Conservation (phyloP, 2,329 filamentous ascomycete genomes). For the Penicillium sp. region DNA sequence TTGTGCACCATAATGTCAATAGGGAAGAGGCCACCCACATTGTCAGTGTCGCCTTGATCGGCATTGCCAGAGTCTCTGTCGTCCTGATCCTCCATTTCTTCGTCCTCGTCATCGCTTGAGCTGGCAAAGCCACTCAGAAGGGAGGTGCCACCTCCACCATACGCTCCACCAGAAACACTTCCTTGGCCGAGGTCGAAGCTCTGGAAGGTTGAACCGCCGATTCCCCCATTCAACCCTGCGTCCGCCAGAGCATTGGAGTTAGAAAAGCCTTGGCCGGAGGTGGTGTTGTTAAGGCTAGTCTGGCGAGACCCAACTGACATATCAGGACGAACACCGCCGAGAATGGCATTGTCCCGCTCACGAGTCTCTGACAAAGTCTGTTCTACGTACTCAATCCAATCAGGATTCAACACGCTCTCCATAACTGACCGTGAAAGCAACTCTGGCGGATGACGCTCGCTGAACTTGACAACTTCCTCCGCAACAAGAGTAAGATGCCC, state of each 20-base stretch:
- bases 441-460: constrained; percentile 83
- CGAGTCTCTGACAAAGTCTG: constrained; percentile 84
- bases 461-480: constrained; percentile 97
- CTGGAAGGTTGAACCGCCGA: constrained; percentile 43
- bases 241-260: constrained; percentile 65
- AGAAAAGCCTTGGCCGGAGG: constrained; percentile 50
- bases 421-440: constrained; percentile 73
- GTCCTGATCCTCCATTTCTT: constrained; percentile 66
- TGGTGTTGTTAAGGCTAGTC: constrained; percentile 54
- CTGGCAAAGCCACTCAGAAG: constrained; percentile 86
- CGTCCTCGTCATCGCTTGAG: constrained; percentile 91
- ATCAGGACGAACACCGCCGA: constrained; percentile 87
- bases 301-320: constrained; percentile 72
- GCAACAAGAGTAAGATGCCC: constrained; percentile 93
- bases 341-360: constrained; percentile 94
- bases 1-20: constrained; percentile 55
- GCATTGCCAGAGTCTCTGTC: constrained; percentile 41
- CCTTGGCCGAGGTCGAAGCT: constrained; percentile 61
- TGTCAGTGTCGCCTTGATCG: constrained; percentile 49
- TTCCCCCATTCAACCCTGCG: constrained; percentile 65
- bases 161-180: constrained; percentile 60
- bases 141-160: constrained; percentile 57
- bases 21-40: constrained; percentile 58
- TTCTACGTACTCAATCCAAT: constrained; percentile 93
- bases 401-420: constrained; percentile 76